Evolutionary conservation across 306 rosid species (phyloP), one percentile per base, ranked within the genome.

Genomic region (Clitoria ternatea): DNA sequence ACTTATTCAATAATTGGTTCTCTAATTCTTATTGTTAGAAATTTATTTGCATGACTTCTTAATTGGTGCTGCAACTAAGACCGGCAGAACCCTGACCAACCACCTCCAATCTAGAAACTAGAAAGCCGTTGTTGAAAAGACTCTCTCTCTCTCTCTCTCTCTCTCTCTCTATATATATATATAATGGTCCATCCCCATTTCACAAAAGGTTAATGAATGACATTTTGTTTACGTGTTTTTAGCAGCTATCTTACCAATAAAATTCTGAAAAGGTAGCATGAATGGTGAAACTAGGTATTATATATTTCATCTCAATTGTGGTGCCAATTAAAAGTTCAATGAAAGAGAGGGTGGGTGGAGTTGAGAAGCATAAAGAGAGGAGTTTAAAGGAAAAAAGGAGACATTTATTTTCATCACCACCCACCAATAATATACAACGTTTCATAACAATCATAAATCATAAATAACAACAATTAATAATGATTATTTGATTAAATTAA

Each of bases 171-270:
- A n/a, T n/a, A n/a, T n/a, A n/a, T n/a, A n/a, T n/a, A n/a, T n/a
- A n/a, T n/a, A n/a, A 44, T 20, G 77, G 77, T 39, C 82, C 79
- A 27, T n/a, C 32, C 68, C 77, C 87, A 59, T 74, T 61, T 75
- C 43, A 14, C 37, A 66, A 27, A 17, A 45, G 18, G 45, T 29
- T 12, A 1, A 27, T 65, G 52, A 50, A 39, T 73, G 76, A 79
- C 76, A 84, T 77, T 79, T 77, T 69, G 79, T 80, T 81, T 82
- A 82, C 73, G 82, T 84, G 76, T 84, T 44, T 74, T 72, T 60
- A 15, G 40, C 27, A 44, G 27, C 24, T 64, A n/a, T n/a, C n/a
- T 64, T 42, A 40, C 39, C 19, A 40, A 6, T n/a, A 4, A 43
- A 43, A 0, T 44, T 44, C 17, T 15, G 17, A n/a, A n/a, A n/a